These are phyloP conservation scores for Trypanosoma vivax DNA, from an alignment of 208 protist species.

Conservation along the genomic window DNA sequence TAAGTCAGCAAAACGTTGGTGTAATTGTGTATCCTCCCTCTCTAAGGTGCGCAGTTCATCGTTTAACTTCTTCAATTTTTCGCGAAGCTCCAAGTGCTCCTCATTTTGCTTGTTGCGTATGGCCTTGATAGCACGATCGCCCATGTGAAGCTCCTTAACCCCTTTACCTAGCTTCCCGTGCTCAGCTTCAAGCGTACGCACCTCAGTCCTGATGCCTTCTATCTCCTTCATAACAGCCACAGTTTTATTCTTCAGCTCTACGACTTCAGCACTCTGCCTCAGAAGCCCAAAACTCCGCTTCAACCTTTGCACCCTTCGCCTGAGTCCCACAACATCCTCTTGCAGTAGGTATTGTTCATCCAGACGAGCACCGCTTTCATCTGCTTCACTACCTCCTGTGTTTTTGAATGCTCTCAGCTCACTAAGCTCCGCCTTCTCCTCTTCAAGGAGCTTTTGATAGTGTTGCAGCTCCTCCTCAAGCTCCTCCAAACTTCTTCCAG, in stretches of 20 bases:
- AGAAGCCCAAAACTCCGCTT: conserved; percentile 23
- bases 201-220: conserved; percentile 39
- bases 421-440: conserved; percentile 21
- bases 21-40: conserved; percentile 48
- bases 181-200: conserved; percentile 48
- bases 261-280: conserved; percentile 39
- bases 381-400: no score
- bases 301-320: conserved; percentile 24
- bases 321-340: conserved; percentile 36
- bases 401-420: no score
- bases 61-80: conserved; percentile 31
- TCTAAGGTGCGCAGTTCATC: conserved; percentile 40
- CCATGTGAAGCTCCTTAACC: conserved; percentile 34
- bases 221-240: conserved; percentile 44
- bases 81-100: conserved; percentile 33
- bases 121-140: conserved; percentile 28
- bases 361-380: no score
- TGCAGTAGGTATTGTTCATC: no score
- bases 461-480: conserved; percentile 9
- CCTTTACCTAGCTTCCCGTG: conserved; percentile 44
- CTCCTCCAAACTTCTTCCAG: not conserved
- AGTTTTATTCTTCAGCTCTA: conserved; percentile 62
- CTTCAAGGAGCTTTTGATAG: conserved; percentile 20
- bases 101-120: conserved; percentile 44
- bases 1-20: conserved; percentile 42